These are phyloP conservation scores for Globisporangium nunn DNA, from an alignment of 352 stramenopile species.

Conservation along the genomic window DNA sequence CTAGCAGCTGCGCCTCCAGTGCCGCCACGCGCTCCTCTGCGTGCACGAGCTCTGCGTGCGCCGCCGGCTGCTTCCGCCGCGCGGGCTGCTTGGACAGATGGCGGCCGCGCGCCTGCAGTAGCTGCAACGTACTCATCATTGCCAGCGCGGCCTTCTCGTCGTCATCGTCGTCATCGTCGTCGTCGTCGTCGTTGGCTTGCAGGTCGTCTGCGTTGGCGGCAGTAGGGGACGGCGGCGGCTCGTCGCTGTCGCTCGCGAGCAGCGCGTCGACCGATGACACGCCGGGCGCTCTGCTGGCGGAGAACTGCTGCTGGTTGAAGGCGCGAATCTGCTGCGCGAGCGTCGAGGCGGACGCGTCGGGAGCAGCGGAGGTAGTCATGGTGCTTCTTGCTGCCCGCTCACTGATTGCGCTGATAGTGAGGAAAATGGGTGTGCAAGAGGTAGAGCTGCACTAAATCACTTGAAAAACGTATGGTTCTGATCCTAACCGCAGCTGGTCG, in stretches of 20 bases:
- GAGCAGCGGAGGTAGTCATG: too few relatives aligned
- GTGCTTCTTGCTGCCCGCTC: too few relatives aligned
- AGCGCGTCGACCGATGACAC: constrained; percentile 1
- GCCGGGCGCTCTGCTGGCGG: background rate
- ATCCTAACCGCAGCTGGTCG: background rate
- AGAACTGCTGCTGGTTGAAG: constrained; percentile 11
- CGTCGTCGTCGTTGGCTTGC: background rate
- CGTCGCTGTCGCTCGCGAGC: constrained; percentile 4
- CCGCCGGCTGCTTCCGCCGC: background rate
- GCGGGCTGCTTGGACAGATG: background rate
- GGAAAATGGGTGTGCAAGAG: background rate
- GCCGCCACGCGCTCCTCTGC: constrained; percentile 43
- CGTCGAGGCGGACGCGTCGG: background rate
- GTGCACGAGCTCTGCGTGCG: constrained; percentile 32
- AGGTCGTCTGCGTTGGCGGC: background rate
- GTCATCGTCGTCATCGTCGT: constrained; percentile 7
- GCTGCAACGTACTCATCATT: constrained; percentile 14
- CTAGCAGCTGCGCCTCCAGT: constrained; percentile 49
- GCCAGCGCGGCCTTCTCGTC: constrained; percentile 8
- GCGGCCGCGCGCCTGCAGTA: constrained; percentile 7
- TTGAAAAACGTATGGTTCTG: background rate
- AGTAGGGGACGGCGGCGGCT: background rate
- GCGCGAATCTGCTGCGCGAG: constrained; percentile 9
- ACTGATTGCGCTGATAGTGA: background rate
- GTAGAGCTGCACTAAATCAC: background rate